These are phyloP conservation scores for Wolfiporia cocos DNA, from an alignment of 1,284 basidiomycete genomes.

Conservation along the genomic window DNA sequence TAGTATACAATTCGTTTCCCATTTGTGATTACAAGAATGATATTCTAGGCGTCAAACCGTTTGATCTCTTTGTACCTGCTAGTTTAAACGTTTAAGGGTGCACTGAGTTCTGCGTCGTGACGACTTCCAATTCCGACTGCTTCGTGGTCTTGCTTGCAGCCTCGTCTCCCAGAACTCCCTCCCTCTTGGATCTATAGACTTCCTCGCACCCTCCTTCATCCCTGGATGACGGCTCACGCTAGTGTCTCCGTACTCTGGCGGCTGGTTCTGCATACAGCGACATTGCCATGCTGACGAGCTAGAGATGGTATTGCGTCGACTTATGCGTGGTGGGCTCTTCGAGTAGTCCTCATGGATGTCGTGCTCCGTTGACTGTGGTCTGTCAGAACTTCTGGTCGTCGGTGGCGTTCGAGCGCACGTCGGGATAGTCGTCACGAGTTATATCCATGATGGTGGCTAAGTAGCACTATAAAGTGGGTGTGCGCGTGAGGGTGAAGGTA, in stretches of 20 bases:
- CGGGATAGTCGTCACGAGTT: slow-evolving; percentile 11
- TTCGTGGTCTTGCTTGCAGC: neutral
- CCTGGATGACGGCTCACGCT: neutral
- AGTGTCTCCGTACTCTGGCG: no score
- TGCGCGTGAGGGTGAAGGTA: no score
- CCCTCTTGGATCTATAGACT: neutral
- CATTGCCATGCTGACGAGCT: no score
- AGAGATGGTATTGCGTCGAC: neutral
- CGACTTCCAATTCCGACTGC: no score
- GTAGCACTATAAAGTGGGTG: no score
- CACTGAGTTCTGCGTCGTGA: no score
- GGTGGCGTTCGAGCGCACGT: slow-evolving; percentile 9
- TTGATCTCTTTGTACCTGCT: no score
- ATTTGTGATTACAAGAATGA: no score
- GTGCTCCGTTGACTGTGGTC: slow-evolving; percentile 24
- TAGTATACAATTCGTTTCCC: no score
- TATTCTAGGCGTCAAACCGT: no score
- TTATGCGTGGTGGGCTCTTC: slow-evolving; percentile 25
- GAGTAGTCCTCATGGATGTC: slow-evolving; percentile 30
- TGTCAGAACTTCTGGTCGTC: slow-evolving; percentile 18
- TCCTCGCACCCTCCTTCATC: neutral
- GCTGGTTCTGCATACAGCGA: neutral
- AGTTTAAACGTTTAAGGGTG: no score
- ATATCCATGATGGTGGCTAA: no score
- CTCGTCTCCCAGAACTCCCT: neutral